Conservation (phyloP, 1,139 yeast genomes). For the Kurtzmaniella quercitrusa region DNA sequence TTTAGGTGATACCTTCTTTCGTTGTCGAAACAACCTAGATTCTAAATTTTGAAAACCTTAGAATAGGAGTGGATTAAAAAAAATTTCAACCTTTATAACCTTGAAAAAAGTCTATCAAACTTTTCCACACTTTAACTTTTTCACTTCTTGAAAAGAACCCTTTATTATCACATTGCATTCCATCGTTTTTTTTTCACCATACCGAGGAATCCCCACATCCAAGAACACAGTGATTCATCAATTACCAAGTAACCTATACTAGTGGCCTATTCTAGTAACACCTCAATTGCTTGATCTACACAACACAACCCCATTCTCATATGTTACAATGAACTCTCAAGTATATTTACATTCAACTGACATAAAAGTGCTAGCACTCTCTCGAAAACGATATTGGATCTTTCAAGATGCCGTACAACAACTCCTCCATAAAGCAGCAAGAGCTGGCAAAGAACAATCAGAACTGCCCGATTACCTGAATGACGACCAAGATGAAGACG, state of each 20-base stretch:
- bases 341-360: conserved; percentile 42
- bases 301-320: not conserved
- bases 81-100: too few species aligned
- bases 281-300: too few species aligned
- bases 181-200: not conserved
- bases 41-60: not conserved
- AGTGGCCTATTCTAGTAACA: too few species aligned
- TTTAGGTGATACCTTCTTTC: not conserved
- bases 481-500: conserved; percentile 12
- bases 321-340: conserved; percentile 26
- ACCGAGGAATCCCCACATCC: not conserved
- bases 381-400: conserved; percentile 47
- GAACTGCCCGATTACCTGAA: conserved; percentile 4
- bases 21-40: not conserved
- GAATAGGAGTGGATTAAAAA: not conserved
- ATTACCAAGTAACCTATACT: too few species aligned
- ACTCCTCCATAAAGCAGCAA: conserved; percentile 22
- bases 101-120: too few species aligned
- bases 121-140: too few species aligned
- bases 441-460: conserved; percentile 13
- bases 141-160: too few species aligned
- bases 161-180: too few species aligned
- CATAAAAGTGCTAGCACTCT: conserved; percentile 45
- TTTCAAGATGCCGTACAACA: conserved; percentile 44
- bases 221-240: too few species aligned